Conservation (phyloP, 2,329 filamentous ascomycete genomes). For the Penicillium sp. region DNA sequence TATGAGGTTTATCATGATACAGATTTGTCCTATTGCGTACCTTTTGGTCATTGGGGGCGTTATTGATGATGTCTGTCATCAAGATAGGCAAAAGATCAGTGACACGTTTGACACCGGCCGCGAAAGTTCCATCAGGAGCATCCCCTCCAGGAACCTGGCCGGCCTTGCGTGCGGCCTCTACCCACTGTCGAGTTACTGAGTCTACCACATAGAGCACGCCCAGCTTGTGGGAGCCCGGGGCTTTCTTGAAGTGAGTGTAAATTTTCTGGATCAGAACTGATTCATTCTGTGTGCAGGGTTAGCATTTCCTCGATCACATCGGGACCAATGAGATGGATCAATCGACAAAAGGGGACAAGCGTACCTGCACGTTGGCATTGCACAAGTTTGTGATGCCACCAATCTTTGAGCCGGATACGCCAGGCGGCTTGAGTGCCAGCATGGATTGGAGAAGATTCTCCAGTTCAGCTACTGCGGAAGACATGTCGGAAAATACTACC, state of each 20-base stretch:
- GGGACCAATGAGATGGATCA: not conserved
- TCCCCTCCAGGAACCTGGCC: constrained; percentile 77
- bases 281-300: constrained; percentile 67
- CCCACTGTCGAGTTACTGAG: constrained; percentile 98
- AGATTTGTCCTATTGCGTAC: constrained; percentile 61
- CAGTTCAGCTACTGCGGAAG: constrained; percentile 84
- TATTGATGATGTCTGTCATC: constrained; percentile 92
- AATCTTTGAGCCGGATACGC: constrained; percentile 91
- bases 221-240: constrained; percentile 91
- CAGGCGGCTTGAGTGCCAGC: constrained; percentile 85
- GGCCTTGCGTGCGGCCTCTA: constrained; percentile 86
- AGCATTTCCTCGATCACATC: constrained; percentile 16
- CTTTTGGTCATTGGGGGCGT: constrained; percentile 92
- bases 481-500: constrained; percentile 52
- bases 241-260: constrained; percentile 95
- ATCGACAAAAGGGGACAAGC: constrained; percentile 19
- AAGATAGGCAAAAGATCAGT: constrained; percentile 89
- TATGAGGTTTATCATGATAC: constrained; percentile 24
- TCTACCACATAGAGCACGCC: constrained; percentile 99
- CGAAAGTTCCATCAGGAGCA: constrained; percentile 87
- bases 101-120: constrained; percentile 92
- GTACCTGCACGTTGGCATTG: constrained; percentile 85
- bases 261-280: constrained; percentile 93
- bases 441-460: constrained; percentile 88
- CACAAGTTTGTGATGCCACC: constrained; percentile 81